Evolutionary conservation across 306 rosid species (phyloP).

Genomic region (Casuarina equisetifolia): DNA sequence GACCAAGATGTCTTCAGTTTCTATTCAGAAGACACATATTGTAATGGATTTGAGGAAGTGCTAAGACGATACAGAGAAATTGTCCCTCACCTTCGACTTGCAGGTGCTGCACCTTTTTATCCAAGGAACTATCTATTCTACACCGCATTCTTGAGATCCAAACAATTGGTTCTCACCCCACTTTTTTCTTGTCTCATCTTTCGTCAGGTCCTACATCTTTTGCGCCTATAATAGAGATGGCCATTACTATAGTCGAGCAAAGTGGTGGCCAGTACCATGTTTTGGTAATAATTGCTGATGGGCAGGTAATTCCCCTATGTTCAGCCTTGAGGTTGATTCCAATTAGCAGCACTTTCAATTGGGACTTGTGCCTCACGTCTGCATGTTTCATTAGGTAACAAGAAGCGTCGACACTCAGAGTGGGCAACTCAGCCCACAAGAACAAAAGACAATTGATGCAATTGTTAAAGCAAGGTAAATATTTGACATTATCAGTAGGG

Average conservation of each 20-base stretch:
- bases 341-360: not conserved
- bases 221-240: conserved; percentile 93
- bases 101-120: conserved; percentile 45
- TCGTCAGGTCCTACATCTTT: conserved; percentile 85
- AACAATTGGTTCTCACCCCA: not conserved
- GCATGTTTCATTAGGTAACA: conserved; percentile 58
- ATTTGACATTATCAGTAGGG: conserved; percentile 12
- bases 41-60: conserved; percentile 88
- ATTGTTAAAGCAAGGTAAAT: conserved; percentile 88
- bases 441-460: conserved; percentile 73
- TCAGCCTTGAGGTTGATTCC: conserved; percentile 1
- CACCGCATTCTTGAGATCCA: conserved; percentile 6
- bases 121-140: not conserved
- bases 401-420: conserved; percentile 68
- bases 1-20: conserved; percentile 81
- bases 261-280: conserved; percentile 94
- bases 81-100: conserved; percentile 66
- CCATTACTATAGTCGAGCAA: conserved; percentile 79
- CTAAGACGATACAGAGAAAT: conserved; percentile 64
- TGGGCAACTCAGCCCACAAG: conserved; percentile 75
- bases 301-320: conserved; percentile 55
- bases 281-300: conserved; percentile 88
- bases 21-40: conserved; percentile 47
- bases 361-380: conserved; percentile 8
- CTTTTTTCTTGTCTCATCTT: conserved; percentile 19